These are phyloP conservation scores for Botryosphaeria dothidea DNA, from an alignment of 2,329 filamentous ascomycete species.

Conservation along the genomic window DNA sequence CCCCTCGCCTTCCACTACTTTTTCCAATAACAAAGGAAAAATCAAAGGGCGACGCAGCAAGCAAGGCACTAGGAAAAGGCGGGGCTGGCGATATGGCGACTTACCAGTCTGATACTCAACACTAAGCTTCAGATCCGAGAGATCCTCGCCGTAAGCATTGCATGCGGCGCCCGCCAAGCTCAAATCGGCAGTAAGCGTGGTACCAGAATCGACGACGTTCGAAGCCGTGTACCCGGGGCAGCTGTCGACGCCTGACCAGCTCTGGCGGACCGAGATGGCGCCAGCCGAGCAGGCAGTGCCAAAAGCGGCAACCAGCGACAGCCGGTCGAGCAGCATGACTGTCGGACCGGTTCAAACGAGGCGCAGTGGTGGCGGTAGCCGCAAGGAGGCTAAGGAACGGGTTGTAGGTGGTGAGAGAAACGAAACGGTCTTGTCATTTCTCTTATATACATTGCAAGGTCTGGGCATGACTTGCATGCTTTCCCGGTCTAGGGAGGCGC, in stretches of 20 bases:
- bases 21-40: neutral
- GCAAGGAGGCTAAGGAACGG: neutral
- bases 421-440: constrained; percentile 1
- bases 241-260: constrained; percentile 14
- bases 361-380: neutral
- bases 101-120: constrained; percentile 64
- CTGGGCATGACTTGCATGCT: constrained; percentile 9
- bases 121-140: constrained; percentile 56
- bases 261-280: constrained; percentile 5
- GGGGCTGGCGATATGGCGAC: constrained; percentile 18
- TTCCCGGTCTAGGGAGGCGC: neutral
- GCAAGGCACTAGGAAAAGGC: neutral
- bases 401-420: neutral
- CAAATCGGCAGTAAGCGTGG: constrained; percentile 68
- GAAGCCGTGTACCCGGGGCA: constrained; percentile 71
- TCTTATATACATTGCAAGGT: constrained; percentile 5
- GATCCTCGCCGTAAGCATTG: constrained; percentile 60
- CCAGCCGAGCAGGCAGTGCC: neutral
- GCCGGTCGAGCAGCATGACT: constrained; percentile 7
- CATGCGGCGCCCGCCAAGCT: constrained; percentile 67
- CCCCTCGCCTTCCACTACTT: neutral
- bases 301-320: neutral
- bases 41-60: neutral
- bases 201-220: constrained; percentile 55
- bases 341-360: neutral